Percentiles rank a stretch among this genome's conserved stretches.
Conservation (phyloP, 2,329 filamentous ascomycete genomes). For the Aspergillus aculeatus region DNA sequence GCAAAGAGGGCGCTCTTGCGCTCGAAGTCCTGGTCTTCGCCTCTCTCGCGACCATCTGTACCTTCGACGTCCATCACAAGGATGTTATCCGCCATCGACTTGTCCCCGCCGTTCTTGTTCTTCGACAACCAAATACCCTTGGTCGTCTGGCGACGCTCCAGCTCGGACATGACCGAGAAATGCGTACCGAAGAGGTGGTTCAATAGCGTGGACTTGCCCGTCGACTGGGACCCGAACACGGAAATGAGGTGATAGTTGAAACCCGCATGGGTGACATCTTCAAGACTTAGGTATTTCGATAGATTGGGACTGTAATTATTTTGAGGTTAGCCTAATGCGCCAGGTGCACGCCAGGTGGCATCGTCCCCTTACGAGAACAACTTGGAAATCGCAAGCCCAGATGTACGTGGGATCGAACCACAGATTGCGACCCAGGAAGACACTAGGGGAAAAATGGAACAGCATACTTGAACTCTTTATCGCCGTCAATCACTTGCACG, state of each 20-base stretch:
- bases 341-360: not conserved
- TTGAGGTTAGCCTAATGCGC: conserved; percentile 12
- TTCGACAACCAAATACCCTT: conserved; percentile 99
- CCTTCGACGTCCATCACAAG: conserved; percentile 99
- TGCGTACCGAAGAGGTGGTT: conserved; percentile 94
- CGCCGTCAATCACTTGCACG: conserved; percentile 93
- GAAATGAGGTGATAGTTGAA: conserved; percentile 99
- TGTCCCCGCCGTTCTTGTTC: conserved; percentile 67
- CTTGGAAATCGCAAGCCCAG: not conserved
- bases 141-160: conserved; percentile 90
- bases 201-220: conserved; percentile 93
- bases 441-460: not conserved
- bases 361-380: not conserved
- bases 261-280: conserved; percentile 79
- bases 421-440: not conserved
- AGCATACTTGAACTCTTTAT: conserved; percentile 92
- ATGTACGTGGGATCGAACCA: not conserved
- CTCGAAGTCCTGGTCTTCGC: conserved; percentile 98
- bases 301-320: conserved; percentile 63
- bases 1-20: conserved; percentile 97
- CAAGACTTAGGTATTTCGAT: conserved; percentile 75
- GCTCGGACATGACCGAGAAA: conserved; percentile 97
- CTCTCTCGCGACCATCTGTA: conserved; percentile 91
- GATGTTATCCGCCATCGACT: conserved; percentile 88
- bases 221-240: conserved; percentile 97